Evolutionary conservation across 108 stramenopile genomes (phyloP), one percentile per base, ranked within the genome.

Genomic region (Aurantiochytrium sp.): DNA sequence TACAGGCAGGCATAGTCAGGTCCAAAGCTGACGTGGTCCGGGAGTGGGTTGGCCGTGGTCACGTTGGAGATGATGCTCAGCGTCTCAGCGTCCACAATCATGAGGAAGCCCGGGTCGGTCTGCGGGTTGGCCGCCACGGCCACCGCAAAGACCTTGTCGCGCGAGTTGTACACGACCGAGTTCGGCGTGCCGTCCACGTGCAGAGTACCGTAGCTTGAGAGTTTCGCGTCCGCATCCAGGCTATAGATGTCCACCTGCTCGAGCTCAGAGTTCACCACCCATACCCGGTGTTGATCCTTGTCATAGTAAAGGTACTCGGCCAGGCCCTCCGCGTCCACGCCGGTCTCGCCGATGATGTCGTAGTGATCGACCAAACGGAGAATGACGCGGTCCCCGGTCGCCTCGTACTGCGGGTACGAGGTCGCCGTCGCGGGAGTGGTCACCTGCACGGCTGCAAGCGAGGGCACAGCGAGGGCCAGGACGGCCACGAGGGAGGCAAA

Each of bases 111-210:
- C 12, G 1, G 42, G 42, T 81, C 42, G 6, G 73, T 81, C 3
- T 81, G 73, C 27, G 24, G 15, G 12, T 12, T 12, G 45, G 39
- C 73, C 6, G 73, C 73, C 39, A 81, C 73, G 39, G 73, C 73
- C 2, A 81, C 45, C 6, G 73, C 73, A 42, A 81, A 81, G n/a
- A 81, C 73, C 27, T 48, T 48, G 45, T 81, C 42, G 24, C n/a
- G n/a, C 73, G 39, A 27, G 45, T 48, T 81, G 73, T 81, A 81
- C 10, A 48, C 73, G n/a, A 81, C 73, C 12, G 73, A 81, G 45
- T 81, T 81, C 8, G 73, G 73, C 6, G 45, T 48, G n/a, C 73
- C 73, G 24, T 81, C 30, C 19, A 48, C 45, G 27, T 0, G 6
- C n/a, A 81, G 39, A 48, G 73, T 31, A 32, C 15, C 10, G 68